Conservation (phyloP, 2,329 filamentous ascomycete species). For the Rhinocladiella mackenziei region DNA sequence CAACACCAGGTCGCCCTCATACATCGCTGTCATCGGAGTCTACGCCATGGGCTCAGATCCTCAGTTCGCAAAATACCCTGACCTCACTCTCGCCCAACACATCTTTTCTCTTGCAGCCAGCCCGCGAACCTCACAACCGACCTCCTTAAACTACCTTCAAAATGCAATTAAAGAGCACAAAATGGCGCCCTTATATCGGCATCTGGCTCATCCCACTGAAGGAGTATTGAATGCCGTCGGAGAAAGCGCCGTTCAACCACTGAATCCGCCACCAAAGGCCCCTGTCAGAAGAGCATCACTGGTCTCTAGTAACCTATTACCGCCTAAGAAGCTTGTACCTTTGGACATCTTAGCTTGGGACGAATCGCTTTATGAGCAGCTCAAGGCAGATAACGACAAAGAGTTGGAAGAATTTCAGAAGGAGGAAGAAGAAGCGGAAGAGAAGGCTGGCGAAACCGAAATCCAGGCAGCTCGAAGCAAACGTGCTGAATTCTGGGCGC, state of each 20-base stretch:
- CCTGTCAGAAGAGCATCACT: constrained; percentile 58
- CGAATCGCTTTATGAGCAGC: constrained; percentile 73
- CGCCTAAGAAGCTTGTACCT: constrained; percentile 57
- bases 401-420: constrained; percentile 74
- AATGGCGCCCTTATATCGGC: constrained; percentile 64
- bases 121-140: constrained; percentile 50
- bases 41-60: constrained; percentile 56
- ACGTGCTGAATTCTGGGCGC: constrained; percentile 91
- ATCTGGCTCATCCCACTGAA: constrained; percentile 62
- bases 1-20: too few species aligned
- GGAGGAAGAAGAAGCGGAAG: constrained; percentile 87
- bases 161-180: constrained; percentile 61
- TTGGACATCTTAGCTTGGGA: constrained; percentile 81
- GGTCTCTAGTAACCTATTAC: constrained; percentile 70
- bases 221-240: constrained; percentile 75
- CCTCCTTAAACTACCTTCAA: constrained; percentile 58
- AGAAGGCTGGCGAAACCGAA: constrained; percentile 95
- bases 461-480: constrained; percentile 89
- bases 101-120: constrained; percentile 65
- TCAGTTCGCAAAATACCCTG: constrained; percentile 61
- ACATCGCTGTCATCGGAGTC: neutral
- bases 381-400: constrained; percentile 72
- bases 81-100: constrained; percentile 62
- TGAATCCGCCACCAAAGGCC: constrained; percentile 36
- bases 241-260: constrained; percentile 55